Evolutionary conservation across 2,329 filamentous ascomycete species (phyloP), one percentile per base, ranked within the genome.

Genomic region (Sclerotinia minor): DNA sequence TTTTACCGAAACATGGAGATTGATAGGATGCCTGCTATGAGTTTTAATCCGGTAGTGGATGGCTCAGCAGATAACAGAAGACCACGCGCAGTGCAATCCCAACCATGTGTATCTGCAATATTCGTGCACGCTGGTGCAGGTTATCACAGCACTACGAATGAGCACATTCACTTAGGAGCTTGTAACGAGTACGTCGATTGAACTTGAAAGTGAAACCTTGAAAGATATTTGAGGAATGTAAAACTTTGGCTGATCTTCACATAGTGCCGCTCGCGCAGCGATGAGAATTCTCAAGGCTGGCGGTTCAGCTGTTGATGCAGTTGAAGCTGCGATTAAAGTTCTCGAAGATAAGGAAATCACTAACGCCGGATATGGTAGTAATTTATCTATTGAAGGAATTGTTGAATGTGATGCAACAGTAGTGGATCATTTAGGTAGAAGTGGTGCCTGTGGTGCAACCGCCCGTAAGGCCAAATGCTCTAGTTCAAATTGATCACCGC

Each of bases 81-180:
- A 55, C 67, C 32, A 17, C 50, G 47, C 32, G 8, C 35, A 57
- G 52, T 32, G 49, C 71, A 68, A 47, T 64, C 57, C 13, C 69
- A 67, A 26, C 66, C 71, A 13, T 71, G 72, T 58, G 80, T 87
- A 13, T 87, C 87, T 68, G 93, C 92, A 69, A 94, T 99, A 64
- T 98, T 97, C 78, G 89, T 99, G 55, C 95, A 99, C 79, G 95
- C 94, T 49, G 95, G 95, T 45, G 95, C 95, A 21, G 95, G 95
- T 5, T 99, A 92, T 75, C 95, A 99, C 78, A 97, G 93, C 76
- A 82, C 86, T 32, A 86, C 91, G 69, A 98, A 98, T 76, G 94
- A 99, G 77, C 83, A 84, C 67, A 83, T 91, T 49, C 95, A 99
- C 76, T 85, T 99, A 13, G 84, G 89, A 75, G 93, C 93, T 53